phyloP scores from a whole-genome alignment of 768 basidiomycete genomes.

The Sarcodon sp. region DNA sequence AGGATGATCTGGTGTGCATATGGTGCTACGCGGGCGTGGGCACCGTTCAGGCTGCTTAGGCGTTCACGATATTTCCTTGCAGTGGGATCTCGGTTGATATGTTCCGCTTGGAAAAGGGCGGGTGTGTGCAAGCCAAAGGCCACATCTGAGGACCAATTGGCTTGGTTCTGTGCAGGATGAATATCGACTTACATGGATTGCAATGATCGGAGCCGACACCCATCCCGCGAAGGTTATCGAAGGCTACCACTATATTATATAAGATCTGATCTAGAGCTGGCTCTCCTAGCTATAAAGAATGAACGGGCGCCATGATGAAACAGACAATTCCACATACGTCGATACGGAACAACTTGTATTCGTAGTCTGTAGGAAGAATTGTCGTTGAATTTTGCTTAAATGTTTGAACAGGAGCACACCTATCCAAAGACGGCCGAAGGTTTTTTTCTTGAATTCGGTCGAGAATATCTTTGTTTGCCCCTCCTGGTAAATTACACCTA shows the following conservation, averaged over 20 bases:
- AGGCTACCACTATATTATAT: slow-evolving; percentile 36
- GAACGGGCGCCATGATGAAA: not conserved
- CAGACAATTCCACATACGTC: slow-evolving; percentile 25
- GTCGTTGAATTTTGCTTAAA: no score
- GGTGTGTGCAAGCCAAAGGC: slow-evolving; percentile 59
- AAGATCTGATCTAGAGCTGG: slow-evolving; percentile 36
- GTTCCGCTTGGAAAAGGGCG: slow-evolving; percentile 46
- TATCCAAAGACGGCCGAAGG: slow-evolving; percentile 43
- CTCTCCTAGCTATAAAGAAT: slow-evolving; percentile 38
- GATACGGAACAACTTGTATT: slow-evolving; percentile 52
- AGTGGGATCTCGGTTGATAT: slow-evolving; percentile 39
- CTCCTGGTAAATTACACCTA: slow-evolving; percentile 37
- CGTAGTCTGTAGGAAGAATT: slow-evolving; percentile 29
- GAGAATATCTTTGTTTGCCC: slow-evolving; percentile 31
- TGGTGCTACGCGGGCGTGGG: slow-evolving; percentile 47
- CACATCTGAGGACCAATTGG: slow-evolving; percentile 28
- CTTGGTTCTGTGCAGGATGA: not conserved
- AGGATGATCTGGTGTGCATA: slow-evolving; percentile 65
- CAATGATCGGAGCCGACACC: slow-evolving; percentile 47
- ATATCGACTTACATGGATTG: slow-evolving; percentile 41
- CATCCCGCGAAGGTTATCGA: slow-evolving; percentile 46
- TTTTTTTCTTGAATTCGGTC: slow-evolving; percentile 38
- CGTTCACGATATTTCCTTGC: slow-evolving; percentile 45
- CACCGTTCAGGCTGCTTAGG: slow-evolving; percentile 41
- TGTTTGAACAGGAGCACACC: no score